These are phyloP conservation scores for Prunus armeniaca DNA, from an alignment of 306 rosid genomes.

Conservation along the genomic window DNA sequence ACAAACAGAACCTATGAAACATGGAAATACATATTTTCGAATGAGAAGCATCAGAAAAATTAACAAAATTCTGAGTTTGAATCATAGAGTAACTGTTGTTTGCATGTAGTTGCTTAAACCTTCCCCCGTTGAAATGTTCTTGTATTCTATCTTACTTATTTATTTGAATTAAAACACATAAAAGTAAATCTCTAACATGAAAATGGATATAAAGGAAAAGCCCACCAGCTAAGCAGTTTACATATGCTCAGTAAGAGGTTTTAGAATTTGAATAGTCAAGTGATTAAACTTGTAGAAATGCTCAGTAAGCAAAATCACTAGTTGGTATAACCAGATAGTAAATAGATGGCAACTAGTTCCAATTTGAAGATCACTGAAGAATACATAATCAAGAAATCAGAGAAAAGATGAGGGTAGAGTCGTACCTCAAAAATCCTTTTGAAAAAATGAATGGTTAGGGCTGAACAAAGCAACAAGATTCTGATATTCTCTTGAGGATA, in stretches of 20 bases:
- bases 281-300: no score
- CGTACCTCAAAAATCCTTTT: conserved; percentile 62
- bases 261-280: no score
- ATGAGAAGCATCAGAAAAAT: neutral
- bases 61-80: neutral
- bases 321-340: neutral
- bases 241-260: no score
- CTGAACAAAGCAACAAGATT: conserved; percentile 34
- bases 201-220: no score
- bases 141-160: no score
- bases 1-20: conserved; percentile 56
- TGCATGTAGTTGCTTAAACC: neutral
- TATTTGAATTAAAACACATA: no score
- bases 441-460: conserved; percentile 57
- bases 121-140: no score
- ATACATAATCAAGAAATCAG: neutral
- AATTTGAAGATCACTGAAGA: no score
- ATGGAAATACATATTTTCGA: neutral
- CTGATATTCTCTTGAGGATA: conserved; percentile 40
- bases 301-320: no score
- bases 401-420: neutral
- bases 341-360: neutral
- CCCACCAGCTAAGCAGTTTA: no score
- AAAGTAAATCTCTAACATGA: no score
- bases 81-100: neutral